Base-by-base conservation (phyloP, 768 basidiomycete genomes). In the Galerina sulciceps region DNA sequence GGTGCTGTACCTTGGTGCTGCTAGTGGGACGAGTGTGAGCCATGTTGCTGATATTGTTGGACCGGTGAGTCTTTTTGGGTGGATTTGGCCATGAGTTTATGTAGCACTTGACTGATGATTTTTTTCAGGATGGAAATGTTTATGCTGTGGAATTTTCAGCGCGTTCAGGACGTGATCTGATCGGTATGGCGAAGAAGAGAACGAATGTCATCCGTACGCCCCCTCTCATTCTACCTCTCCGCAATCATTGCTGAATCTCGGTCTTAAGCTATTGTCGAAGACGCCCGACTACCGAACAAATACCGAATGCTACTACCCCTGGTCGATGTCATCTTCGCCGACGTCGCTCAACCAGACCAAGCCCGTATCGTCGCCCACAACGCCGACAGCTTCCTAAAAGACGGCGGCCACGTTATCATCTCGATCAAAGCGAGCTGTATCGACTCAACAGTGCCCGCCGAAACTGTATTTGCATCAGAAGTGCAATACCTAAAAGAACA, bases 351-450 rank as follows among this genome's bases (percentile, higher is more conserved):
- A 72, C 96, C 96, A 43, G 96, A 99, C 76, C 97, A 99, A 78
- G 96, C 96, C 2, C 94, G 96, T 80, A 98, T 99, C 69, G 93
- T 99, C 61, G 82, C 85, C 40, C 84, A 88, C 74, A 99, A 99
- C 75, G 93, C 96, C 0, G 88, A 97, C 66, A 88, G 89, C 73
- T 99, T 99, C 89, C 83, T 99, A 54, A 98, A 96, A 75, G 90
- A 96, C 73, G 86, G 85, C 31, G 97, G 97, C 2, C 93, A 97
- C 67, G 81, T 85, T 66, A 88, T 99, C 67, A 94, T 99, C 63
- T 99, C 96, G 54, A 97, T 99, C 85, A 99, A 99, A 81, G 97
- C 97, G 31, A 94, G 91, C 68, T 99, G 97, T 81, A 91, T 99
- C 73, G 97, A 99, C 75, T 98, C 94, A 42, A 98, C 96, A n/a